These are phyloP conservation scores for Amesomyces nigricolor DNA, from an alignment of 2,329 filamentous ascomycete genomes.

Conservation along the genomic window DNA sequence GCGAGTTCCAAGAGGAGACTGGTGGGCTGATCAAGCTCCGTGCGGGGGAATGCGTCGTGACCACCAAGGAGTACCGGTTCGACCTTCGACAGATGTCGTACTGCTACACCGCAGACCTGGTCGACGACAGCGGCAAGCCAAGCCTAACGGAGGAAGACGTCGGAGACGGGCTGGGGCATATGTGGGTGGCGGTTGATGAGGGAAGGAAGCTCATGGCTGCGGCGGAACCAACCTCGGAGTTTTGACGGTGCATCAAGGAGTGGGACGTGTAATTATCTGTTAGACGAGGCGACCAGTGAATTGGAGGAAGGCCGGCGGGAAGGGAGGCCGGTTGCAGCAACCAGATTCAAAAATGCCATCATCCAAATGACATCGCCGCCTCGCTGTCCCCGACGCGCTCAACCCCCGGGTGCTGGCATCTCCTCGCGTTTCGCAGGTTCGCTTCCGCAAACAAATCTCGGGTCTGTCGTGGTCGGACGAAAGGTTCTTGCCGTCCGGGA, in stretches of 20 bases:
- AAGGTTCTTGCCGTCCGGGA: no score
- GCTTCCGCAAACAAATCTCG: no score
- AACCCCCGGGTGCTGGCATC: no score
- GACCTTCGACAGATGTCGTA: slow-evolving; percentile 7
- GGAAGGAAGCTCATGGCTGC: slow-evolving; percentile 3
- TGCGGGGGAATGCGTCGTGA: neutral
- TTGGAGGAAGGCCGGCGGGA: no score
- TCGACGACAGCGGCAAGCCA: slow-evolving; percentile 1
- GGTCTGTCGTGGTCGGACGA: no score
- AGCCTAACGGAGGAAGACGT: slow-evolving; percentile 9
- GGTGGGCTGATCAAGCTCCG: slow-evolving; percentile 6
- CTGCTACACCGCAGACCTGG: slow-evolving; percentile 11
- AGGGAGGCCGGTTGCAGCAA: no score
- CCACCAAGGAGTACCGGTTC: slow-evolving; percentile 10
- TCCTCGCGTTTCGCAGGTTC: no score
- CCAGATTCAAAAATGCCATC: no score
- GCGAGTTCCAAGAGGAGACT: slow-evolving; percentile 15
- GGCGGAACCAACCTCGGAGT: slow-evolving; percentile 9
- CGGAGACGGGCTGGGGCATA: slow-evolving; percentile 4
- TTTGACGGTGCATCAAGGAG: slow-evolving; percentile 12
- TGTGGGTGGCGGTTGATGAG: slow-evolving; percentile 10
- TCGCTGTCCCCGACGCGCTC: no score
- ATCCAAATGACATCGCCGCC: no score
- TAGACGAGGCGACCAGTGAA: neutral
- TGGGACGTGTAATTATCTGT: slow-evolving; percentile 6